Base-by-base conservation (phyloP, 306 rosid genomes). In the Malus asiatica region DNA sequence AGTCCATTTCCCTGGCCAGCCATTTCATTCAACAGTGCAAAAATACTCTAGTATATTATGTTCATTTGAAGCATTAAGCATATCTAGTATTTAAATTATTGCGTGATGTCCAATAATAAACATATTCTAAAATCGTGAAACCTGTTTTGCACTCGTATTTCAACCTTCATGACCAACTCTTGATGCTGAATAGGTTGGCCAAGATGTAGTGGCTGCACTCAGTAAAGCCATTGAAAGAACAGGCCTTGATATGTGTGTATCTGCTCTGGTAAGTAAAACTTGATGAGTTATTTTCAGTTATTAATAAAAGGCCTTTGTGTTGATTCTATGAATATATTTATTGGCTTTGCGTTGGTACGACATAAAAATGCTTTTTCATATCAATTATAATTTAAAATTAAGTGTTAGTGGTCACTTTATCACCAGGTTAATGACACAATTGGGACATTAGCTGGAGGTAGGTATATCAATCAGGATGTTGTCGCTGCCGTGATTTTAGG, bases 381-480 rank as follows among this genome's bases (percentile, higher is more conserved):
- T 76, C 73, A 58, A 45, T 64, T 88, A 66, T 8, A 15, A 55
- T 10, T 23, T 8, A 4, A 53, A 53, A 35, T 20, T 58, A 11
- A 19, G 46, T 30, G 57, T 45, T 35, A 68, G 38, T 58, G 32
- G 12, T 35, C 29, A 66, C 30, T 27, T 27, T 52, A 40, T 68
- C 75, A 46, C 38, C 85, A 96, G 99, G 93, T 96, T 66, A 96
- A 96, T 76, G 99, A 96, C 79, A 89, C 99, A 0, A 89, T 96
- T 82, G 99, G 99, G 77, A 96, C 99, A 29, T 83, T 96, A 74
- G 99, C 99, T 62, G 89, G 90, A 79, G 99, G 90, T 55, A 89
- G 93, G 84, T 96, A 86, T 83, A 42, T 76, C 80, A 81, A 96
- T 84, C 87, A 67, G 5, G 91, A 88, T 87, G 99, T 96, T 48